Conservation (phyloP, 2,329 filamentous ascomycete species). For the Arthrobotrys pseudoclavata region DNA sequence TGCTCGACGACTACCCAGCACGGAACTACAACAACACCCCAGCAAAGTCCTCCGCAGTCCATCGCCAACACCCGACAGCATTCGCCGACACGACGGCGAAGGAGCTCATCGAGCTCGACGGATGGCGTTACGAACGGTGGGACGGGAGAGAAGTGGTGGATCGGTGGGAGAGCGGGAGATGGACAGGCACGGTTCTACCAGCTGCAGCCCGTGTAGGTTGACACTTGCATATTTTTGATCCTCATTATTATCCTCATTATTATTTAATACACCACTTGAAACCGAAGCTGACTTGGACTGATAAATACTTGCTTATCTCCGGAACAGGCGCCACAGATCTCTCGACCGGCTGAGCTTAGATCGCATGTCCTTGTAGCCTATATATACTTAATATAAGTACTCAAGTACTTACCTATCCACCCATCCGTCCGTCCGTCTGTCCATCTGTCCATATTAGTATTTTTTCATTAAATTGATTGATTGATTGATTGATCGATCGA, state of each 20-base stretch:
- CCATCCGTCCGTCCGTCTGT: too few species aligned
- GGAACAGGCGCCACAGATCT: conserved; percentile 62
- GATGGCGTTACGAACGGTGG: conserved; percentile 62
- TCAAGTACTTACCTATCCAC: too few species aligned
- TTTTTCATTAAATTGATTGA: too few species aligned
- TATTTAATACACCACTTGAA: neutral
- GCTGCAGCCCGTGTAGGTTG: conserved; percentile 63
- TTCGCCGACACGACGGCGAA: conserved; percentile 59
- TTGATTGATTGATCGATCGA: too few species aligned
- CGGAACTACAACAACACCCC: conserved; percentile 45
- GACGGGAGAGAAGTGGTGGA: conserved; percentile 64
- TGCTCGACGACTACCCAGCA: conserved; percentile 51
- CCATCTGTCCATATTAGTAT: too few species aligned
- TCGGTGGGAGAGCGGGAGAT: conserved; percentile 63
- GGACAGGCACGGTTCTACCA: conserved; percentile 64
- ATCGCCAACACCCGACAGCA: conserved; percentile 60
- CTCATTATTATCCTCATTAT: neutral
- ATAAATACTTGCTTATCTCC: neutral
- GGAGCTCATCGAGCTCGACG: conserved; percentile 62
- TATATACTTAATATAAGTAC: neutral
- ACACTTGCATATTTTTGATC: neutral
- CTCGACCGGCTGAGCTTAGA: conserved; percentile 63
- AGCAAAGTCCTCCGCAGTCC: conserved; percentile 61
- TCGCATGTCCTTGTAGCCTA: conserved; percentile 62
- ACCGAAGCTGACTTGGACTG: neutral